These are phyloP conservation scores for Coemansia sp. DNA, from an alignment of 192 early-diverging fungal species.

Conservation along the genomic window DNA sequence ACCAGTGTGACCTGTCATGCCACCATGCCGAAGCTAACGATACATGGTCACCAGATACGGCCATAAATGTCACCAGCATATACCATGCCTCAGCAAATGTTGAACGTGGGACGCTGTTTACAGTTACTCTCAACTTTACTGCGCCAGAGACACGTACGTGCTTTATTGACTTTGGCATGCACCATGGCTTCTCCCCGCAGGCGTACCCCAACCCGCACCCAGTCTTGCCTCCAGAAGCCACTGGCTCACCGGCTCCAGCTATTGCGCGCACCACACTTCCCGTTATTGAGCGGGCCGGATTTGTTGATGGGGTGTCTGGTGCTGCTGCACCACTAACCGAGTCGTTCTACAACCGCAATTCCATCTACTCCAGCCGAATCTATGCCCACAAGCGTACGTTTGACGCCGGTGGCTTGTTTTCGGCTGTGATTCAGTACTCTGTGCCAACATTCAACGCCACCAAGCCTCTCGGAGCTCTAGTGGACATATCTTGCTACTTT, in stretches of 20 bases:
- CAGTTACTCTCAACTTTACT: conserved; percentile 25
- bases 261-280: conserved; percentile 31
- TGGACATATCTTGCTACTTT: conserved; percentile 51
- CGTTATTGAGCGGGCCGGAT: conserved; percentile 41
- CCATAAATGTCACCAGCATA: conserved; percentile 37
- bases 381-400: conserved; percentile 39
- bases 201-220: conserved; percentile 49
- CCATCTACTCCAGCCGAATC: conserved; percentile 37
- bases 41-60: conserved; percentile 29
- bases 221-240: conserved; percentile 13
- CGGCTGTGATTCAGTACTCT: conserved; percentile 34
- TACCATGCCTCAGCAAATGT: conserved; percentile 7
- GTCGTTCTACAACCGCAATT: conserved; percentile 21
- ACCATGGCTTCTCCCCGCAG: conserved; percentile 38
- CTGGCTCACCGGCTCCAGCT: background rate
- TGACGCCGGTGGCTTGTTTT: conserved; percentile 22
- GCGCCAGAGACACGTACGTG: conserved; percentile 51
- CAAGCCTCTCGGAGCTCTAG: conserved; percentile 8
- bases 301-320: conserved; percentile 19
- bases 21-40: background rate
- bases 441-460: conserved; percentile 17
- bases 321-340: conserved; percentile 17
- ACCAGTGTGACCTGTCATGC: conserved; percentile 31
- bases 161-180: conserved; percentile 48
- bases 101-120: conserved; percentile 31